Percentiles rank a stretch among this genome's conserved stretches.
Evolutionary conservation across 108 stramenopile genomes (phyloP).

Genomic region (Fistulifera solaris): DNA sequence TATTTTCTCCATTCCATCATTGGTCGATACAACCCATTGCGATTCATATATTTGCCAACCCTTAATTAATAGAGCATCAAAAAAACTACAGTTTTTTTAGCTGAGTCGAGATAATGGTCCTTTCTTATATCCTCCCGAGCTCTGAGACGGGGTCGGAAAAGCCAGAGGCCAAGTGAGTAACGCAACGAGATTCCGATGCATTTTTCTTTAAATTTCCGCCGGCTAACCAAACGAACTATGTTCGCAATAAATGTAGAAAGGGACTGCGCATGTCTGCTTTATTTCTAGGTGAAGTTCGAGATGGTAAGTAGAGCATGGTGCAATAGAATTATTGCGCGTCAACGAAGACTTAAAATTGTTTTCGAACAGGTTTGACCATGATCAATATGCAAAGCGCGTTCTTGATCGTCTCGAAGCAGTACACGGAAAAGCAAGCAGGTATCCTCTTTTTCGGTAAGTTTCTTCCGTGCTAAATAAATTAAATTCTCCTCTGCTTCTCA

Average conservation of each 20-base stretch:
- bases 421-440: slow-evolving; percentile 78
- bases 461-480: background rate
- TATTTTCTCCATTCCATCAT: too few relatives aligned
- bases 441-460: slow-evolving; percentile 59
- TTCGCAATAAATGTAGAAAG: background rate
- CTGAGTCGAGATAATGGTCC: too few relatives aligned
- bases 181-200: too few relatives aligned
- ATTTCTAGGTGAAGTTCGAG: slow-evolving; percentile 83
- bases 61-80: too few relatives aligned
- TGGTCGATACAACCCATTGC: too few relatives aligned
- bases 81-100: too few relatives aligned
- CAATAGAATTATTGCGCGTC: too few relatives aligned
- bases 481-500: background rate
- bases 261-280: slow-evolving; percentile 57
- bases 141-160: background rate
- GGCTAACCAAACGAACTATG: too few relatives aligned
- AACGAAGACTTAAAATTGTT: too few relatives aligned
- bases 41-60: too few relatives aligned
- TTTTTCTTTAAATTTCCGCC: too few relatives aligned
- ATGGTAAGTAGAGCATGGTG: slow-evolving; percentile 17
- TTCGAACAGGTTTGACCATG: slow-evolving; percentile 61
- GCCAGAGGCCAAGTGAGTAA: background rate
- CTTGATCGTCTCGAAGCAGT: slow-evolving; percentile 70
- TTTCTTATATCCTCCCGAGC: too few relatives aligned
- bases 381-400: slow-evolving; percentile 90